Evolutionary conservation across 2,329 filamentous ascomycete genomes (phyloP).

Genomic region (Ceratocystis cacaofunesta): DNA sequence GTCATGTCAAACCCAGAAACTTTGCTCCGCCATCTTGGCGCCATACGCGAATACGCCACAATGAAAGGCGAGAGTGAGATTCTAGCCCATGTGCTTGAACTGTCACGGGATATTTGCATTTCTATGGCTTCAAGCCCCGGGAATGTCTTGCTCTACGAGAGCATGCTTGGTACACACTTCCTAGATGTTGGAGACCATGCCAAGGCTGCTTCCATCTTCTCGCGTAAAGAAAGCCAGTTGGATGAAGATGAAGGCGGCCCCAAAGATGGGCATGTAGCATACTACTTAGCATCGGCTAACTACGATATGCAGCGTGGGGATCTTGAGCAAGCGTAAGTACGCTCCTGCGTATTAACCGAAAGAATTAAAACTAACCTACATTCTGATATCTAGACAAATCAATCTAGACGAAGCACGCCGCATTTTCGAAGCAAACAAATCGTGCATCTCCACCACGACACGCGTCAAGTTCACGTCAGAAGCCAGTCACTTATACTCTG

Average conservation of each 20-base stretch:
- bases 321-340: conserved; percentile 41
- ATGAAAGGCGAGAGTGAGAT: conserved; percentile 35
- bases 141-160: conserved; percentile 32
- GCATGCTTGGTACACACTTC: conserved; percentile 38
- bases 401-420: conserved; percentile 13
- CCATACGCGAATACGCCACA: conserved; percentile 36
- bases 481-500: conserved; percentile 42
- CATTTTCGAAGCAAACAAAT: conserved; percentile 16
- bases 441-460: conserved; percentile 33
- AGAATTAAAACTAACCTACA: not conserved
- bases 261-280: conserved; percentile 29
- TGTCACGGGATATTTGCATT: conserved; percentile 29
- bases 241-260: conserved; percentile 25
- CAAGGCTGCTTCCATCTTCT: conserved; percentile 38
- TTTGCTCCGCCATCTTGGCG: conserved; percentile 35
- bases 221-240: conserved; percentile 36
- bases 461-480: conserved; percentile 28
- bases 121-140: conserved; percentile 22
- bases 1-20: conserved; percentile 28
- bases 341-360: not conserved
- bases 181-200: conserved; percentile 37
- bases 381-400: not conserved
- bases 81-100: conserved; percentile 33
- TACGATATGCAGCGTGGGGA: conserved; percentile 55
- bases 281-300: conserved; percentile 57